These are phyloP conservation scores for Thermoascus crustaceus DNA, from an alignment of 2,329 filamentous ascomycete species.

Conservation along the genomic window DNA sequence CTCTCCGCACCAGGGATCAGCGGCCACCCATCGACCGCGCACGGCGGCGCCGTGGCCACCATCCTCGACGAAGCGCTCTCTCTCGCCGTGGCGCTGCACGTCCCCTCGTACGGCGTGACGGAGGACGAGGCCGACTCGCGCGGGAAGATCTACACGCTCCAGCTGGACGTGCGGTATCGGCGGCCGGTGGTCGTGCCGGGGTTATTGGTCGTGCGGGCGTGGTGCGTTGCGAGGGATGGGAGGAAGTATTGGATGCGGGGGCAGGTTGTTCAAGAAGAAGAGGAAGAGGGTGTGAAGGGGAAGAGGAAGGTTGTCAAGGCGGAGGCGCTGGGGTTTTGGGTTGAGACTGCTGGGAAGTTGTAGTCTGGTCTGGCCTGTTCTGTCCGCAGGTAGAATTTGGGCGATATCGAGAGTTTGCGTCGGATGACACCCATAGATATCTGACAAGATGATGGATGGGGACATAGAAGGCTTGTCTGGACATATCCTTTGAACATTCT, in stretches of 20 bases:
- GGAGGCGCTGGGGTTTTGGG: conserved; percentile 36
- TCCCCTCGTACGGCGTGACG: conserved; percentile 8
- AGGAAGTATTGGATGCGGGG: conserved; percentile 36
- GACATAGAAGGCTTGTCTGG: no score
- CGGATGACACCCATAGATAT: no score
- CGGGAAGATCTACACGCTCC: conserved; percentile 30
- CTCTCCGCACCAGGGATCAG: conserved; percentile 29
- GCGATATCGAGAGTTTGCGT: no score
- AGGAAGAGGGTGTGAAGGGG: conserved; percentile 15
- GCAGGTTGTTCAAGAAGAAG: conserved; percentile 31
- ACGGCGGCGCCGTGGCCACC: conserved; percentile 34
- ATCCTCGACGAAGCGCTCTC: conserved; percentile 40
- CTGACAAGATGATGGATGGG: no score
- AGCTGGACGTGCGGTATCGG: conserved; percentile 35
- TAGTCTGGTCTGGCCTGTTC: no score
- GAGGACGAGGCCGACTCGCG: conserved; percentile 15
- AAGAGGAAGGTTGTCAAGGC: conserved; percentile 28
- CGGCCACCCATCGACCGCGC: conserved; percentile 32
- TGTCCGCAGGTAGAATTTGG: no score
- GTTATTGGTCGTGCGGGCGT: conserved; percentile 28
- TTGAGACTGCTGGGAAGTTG: conserved; percentile 23
- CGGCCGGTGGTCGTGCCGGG: conserved; percentile 29
- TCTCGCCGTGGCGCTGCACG: conserved; percentile 27
- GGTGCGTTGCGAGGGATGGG: conserved; percentile 28
- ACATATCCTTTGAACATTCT: no score